Evolutionary conservation across 805 yeast genomes (phyloP).

Genomic region (Candida boleticola): DNA sequence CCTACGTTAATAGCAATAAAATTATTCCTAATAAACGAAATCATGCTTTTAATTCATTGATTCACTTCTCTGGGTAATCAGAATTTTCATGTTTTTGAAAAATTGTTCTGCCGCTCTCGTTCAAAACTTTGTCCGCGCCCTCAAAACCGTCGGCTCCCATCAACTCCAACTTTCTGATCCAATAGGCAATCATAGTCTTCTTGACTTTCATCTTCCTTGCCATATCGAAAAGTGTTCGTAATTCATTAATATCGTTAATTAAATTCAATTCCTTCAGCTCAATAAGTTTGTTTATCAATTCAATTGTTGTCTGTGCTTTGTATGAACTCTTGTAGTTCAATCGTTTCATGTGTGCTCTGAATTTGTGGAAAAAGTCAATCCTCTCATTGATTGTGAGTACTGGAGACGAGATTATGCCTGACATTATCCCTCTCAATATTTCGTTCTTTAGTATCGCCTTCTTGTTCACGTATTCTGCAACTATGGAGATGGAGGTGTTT

Average conservation of each 20-base stretch:
- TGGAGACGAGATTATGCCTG: slow-evolving; percentile 26
- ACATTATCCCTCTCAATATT: slow-evolving; percentile 20
- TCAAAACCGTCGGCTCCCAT: slow-evolving; percentile 1
- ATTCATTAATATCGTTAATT: slow-evolving; percentile 1
- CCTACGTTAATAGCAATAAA: too few species aligned
- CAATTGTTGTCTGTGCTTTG: slow-evolving; percentile 8
- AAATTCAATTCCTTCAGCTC: slow-evolving; percentile 10
- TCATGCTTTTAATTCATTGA: too few species aligned
- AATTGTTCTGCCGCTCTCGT: too few species aligned
- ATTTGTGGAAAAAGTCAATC: slow-evolving; percentile 16
- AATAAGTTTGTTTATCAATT: slow-evolving; percentile 12
- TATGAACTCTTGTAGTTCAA: slow-evolving; percentile 18
- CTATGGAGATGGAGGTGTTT: slow-evolving; percentile 19
- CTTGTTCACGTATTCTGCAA: slow-evolving; percentile 18
- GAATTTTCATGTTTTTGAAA: too few species aligned
- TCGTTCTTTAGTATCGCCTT: slow-evolving; percentile 17
- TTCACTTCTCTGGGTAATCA: too few species aligned
- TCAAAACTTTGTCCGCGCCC: slow-evolving; percentile 1
- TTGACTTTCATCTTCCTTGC: slow-evolving; percentile 10
- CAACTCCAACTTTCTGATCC: slow-evolving; percentile 6
- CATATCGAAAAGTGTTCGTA: slow-evolving; percentile 8
- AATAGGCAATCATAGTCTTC: slow-evolving; percentile 2
- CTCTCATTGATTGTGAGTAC: slow-evolving; percentile 15
- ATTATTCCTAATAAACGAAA: too few species aligned
- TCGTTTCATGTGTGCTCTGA: slow-evolving; percentile 14